phyloP scores from a whole-genome alignment of 352 stramenopile species.

The Phytophthora citrophthora region DNA sequence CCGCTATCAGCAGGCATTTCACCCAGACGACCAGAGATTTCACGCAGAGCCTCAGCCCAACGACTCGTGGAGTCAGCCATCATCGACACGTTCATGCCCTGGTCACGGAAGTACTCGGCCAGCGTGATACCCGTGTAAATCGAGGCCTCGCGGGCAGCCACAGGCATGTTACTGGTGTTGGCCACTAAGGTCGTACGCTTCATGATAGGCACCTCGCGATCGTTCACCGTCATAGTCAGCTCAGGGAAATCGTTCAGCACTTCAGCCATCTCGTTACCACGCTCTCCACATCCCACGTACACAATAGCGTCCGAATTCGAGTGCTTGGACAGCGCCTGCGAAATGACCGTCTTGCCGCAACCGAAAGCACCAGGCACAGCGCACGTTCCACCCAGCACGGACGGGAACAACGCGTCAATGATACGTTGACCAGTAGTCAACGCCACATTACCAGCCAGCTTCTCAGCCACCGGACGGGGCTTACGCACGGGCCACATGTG shows the following conservation, averaged over 20 bases:
- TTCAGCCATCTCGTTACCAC: conserved; percentile 99
- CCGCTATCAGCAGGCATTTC: conserved; percentile 99
- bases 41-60: conserved; percentile 99
- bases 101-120: conserved; percentile 99
- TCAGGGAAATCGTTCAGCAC: conserved; percentile 99
- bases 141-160: conserved; percentile 98
- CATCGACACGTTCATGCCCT: conserved; percentile 99
- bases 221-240: conserved; percentile 98
- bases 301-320: conserved; percentile 99
- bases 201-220: conserved; percentile 99
- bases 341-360: conserved; percentile 99
- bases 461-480: conserved; percentile 97
- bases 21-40: conserved; percentile 99
- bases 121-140: conserved; percentile 99
- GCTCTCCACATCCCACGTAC: conserved; percentile 99
- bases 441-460: conserved; percentile 97
- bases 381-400: conserved; percentile 98
- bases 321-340: conserved; percentile 99
- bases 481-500: conserved; percentile 99
- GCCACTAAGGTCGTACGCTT: conserved; percentile 99
- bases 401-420: conserved; percentile 99
- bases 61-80: conserved; percentile 99
- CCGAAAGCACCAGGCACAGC: conserved; percentile 99
- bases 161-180: conserved; percentile 99
- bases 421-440: conserved; percentile 99